phyloP scores from a whole-genome alignment of 208 protist genomes.

The Leishmania tropica region DNA sequence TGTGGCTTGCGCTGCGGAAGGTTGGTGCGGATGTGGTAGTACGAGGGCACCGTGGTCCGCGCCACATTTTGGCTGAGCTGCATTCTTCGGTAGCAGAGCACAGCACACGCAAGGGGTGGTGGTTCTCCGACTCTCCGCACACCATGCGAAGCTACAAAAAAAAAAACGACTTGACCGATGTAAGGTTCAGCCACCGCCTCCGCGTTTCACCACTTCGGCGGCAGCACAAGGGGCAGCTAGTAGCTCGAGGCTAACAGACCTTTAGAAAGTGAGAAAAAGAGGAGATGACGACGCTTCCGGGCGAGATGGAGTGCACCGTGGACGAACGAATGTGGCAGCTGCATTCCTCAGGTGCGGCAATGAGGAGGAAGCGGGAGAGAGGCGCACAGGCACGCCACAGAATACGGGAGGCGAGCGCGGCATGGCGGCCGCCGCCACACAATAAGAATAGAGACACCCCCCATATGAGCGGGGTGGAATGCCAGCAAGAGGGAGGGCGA shows the following conservation, averaged over 20 bases:
- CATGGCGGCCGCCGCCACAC: neutral
- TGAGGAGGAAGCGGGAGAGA: conserved; percentile 1
- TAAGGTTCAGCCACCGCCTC: neutral
- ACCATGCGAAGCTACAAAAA: neutral
- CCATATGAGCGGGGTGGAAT: neutral
- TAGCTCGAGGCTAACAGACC: neutral
- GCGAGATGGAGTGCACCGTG: neutral
- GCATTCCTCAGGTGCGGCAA: neutral
- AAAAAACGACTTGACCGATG: neutral
- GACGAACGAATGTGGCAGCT: neutral
- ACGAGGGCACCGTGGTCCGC: conserved; percentile 87
- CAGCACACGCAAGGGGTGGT: neutral
- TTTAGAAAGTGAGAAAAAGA: neutral
- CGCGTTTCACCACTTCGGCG: neutral
- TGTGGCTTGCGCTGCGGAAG: conserved; percentile 84
- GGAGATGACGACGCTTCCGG: neutral
- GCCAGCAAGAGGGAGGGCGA: neutral
- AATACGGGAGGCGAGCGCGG: neutral
- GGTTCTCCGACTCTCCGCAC: neutral
- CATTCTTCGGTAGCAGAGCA: conserved; percentile 5
- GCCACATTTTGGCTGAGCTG: conserved; percentile 86
- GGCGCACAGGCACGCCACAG: neutral
- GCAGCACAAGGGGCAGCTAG: neutral
- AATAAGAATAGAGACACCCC: neutral
- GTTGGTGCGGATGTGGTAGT: conserved; percentile 89